Evolutionary conservation across 345 rosid genomes (phyloP).

Genomic region (Brassica juncea): DNA sequence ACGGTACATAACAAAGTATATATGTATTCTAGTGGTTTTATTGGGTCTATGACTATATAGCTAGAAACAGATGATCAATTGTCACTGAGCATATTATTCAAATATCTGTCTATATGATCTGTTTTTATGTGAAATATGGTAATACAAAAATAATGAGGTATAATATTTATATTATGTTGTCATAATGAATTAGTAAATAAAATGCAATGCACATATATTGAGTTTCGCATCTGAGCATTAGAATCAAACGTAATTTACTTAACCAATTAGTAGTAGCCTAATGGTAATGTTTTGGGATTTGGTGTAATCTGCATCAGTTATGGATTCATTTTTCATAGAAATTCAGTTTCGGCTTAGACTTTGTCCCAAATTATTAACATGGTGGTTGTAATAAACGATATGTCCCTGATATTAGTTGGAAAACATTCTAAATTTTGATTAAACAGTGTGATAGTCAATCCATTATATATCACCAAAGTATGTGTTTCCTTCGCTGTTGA

Average conservation of each 20-base stretch:
- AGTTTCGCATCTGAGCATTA: background rate
- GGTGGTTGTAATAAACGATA: too few species aligned
- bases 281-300: too few species aligned
- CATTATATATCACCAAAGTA: too few species aligned
- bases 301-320: too few species aligned
- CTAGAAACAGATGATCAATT: background rate
- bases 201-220: background rate
- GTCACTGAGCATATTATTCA: background rate
- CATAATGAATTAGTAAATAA: background rate
- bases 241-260: background rate
- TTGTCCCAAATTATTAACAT: too few species aligned
- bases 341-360: too few species aligned
- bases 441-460: too few species aligned
- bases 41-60: background rate
- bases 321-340: too few species aligned
- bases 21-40: slow-evolving; percentile 28
- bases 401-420: too few species aligned
- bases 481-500: too few species aligned
- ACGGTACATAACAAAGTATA: slow-evolving; percentile 28
- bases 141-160: background rate
- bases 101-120: background rate
- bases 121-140: background rate
- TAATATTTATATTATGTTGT: background rate
- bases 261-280: too few species aligned
- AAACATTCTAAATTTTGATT: too few species aligned